Base-by-base conservation (phyloP, 441 rosid species). In the Adansonia gregorii region DNA sequence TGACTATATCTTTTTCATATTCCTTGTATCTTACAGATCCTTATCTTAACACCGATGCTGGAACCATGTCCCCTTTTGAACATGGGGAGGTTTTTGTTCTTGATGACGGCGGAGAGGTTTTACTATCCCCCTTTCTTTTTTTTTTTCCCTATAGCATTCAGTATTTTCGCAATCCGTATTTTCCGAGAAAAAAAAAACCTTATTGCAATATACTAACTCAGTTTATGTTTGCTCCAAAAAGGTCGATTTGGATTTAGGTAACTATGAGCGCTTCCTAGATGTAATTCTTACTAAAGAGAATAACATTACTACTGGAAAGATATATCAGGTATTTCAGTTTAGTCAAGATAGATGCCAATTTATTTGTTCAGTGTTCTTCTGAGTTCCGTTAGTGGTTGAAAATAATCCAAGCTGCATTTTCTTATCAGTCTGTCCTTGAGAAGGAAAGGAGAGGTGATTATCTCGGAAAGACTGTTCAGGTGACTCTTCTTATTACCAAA, bases 381-480 rank as follows among this genome's bases (percentile, higher is more conserved):
- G 14, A 14, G 60, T 73, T 78, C 41, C 67, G 35, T 68, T 72
- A 59, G 35, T 66, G 76, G 39, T 39, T 68, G 63, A 24, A 51
- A 49, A 14, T 69, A 69, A 69, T 71, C 77, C 35, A 49, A 12
- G 76, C 41, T 31, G 35, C 22, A 27, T 39, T 78, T 84, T 69
- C 17, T 72, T 17, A 59, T 64, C 83, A 91, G 95, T 91, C 95
- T 77, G 95, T 91, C 64, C 93, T 91, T 72, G 93, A 91, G 15
- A 91, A 91, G 91, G 95, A 91, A 82, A 72, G 95, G 20, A 89
- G 71, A 81, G 95, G 95, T 41, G 93, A 88, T 81, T 91, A 89
- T 84, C 86, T 91, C 56, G 95, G 95, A 83, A 89, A 87, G 86
- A 91, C 95, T 61, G 95, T 91, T 76, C 95, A 91, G 95, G 95